Conservation (phyloP, 148 eudicot species). For the Rhododendron henanense region DNA sequence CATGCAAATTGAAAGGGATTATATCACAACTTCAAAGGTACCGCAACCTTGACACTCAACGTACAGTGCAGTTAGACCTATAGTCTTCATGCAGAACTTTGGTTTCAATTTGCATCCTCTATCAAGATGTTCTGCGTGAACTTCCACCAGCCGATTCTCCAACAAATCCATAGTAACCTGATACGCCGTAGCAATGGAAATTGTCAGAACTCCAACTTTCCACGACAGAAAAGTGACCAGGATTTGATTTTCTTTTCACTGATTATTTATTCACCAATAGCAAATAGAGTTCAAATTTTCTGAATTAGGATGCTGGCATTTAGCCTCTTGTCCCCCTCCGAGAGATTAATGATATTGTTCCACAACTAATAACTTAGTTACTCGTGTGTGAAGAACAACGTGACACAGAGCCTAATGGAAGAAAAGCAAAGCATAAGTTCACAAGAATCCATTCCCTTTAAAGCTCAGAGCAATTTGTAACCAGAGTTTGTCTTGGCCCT, state of each 20-base stretch:
- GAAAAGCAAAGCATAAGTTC: neutral
- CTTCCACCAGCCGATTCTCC: slow-evolving; percentile 67
- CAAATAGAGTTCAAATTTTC: neutral
- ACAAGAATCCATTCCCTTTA: neutral
- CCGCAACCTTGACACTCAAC: slow-evolving; percentile 63
- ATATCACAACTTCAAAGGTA: slow-evolving; percentile 74
- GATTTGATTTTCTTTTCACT: neutral
- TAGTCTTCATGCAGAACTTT: slow-evolving; percentile 50
- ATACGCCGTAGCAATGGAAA: neutral
- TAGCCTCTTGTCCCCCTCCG: neutral
- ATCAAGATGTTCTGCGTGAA: slow-evolving; percentile 73
- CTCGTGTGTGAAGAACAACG: neutral
- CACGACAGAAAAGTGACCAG: neutral
- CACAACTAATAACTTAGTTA: neutral
- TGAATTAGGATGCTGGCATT: neutral
- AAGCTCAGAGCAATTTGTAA: neutral
- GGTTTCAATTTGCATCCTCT: slow-evolving; percentile 79
- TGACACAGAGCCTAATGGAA: neutral
- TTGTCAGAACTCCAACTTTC: neutral
- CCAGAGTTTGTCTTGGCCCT: neutral
- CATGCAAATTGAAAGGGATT: neutral
- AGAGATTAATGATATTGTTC: neutral
- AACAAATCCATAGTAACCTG: slow-evolving; percentile 62
- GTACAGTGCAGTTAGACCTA: slow-evolving; percentile 67
- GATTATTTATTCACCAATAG: neutral